Evolutionary conservation across 1,284 basidiomycete species (phyloP).

Genomic region (Mycena sp.): DNA sequence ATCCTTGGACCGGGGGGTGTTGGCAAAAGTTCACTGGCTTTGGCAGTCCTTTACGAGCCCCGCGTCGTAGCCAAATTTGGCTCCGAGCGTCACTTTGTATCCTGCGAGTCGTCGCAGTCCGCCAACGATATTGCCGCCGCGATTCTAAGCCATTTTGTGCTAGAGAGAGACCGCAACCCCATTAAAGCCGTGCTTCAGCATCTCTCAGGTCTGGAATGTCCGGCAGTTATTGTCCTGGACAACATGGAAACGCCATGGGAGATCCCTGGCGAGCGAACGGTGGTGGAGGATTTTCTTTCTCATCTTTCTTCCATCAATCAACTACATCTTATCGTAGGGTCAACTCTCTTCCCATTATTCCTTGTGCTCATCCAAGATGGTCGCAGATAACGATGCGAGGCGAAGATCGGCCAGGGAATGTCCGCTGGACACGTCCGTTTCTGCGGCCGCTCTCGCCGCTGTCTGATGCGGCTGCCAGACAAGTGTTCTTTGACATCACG

Average conservation of each 20-base stretch:
- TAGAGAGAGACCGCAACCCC: neutral
- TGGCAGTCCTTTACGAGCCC: neutral
- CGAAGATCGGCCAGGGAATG: neutral
- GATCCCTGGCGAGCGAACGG: conserved; percentile 25
- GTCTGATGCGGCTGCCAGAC: neutral
- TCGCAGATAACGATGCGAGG: conserved; percentile 13
- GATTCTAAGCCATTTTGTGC: conserved; percentile 25
- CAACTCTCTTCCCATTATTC: conserved; percentile 29
- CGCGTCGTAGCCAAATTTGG: neutral
- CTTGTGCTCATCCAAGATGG: neutral
- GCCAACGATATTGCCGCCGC: conserved; percentile 33
- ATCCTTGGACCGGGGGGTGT: conserved; percentile 14
- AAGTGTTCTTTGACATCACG: conserved; percentile 9
- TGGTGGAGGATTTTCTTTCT: conserved; percentile 36
- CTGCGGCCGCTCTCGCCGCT: conserved; percentile 2
- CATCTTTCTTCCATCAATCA: conserved; percentile 33
- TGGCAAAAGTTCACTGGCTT: conserved; percentile 11
- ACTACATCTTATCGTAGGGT: conserved; percentile 13
- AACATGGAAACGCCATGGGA: conserved; percentile 46
- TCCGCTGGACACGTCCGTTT: conserved; percentile 6
- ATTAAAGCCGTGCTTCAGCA: neutral
- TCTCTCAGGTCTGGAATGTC: neutral
- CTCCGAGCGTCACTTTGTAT: neutral
- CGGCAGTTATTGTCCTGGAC: conserved; percentile 37
- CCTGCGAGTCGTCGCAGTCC: conserved; percentile 23